Evolutionary conservation across 2,329 filamentous ascomycete genomes (phyloP), one percentile per base, ranked within the genome.

Genomic region (Stenocarpella maydis): DNA sequence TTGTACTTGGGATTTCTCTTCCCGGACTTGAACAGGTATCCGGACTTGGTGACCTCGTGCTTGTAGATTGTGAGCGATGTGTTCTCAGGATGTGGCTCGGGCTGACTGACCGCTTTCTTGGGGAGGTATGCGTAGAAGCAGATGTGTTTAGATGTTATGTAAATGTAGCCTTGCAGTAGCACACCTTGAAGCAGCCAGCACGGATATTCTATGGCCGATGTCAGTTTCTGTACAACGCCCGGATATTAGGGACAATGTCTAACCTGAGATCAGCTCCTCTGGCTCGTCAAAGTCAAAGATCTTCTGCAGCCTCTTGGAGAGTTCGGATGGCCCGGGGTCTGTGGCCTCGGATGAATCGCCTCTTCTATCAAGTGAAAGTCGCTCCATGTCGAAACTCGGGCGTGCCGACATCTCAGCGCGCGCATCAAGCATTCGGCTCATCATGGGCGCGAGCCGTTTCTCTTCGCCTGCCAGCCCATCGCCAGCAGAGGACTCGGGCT

Each of bases 111-210:
- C 64, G 92, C 89, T 85, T 96, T 97, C 84, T 95, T 97, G 8
- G 94, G 94, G n/a, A 98, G 86, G 78, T 98, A 98, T 47, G 96
- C 94, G 78, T 98, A 98, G 79, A 98, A 99, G 81, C 95, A 98
- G 71, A 98, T 92, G 78, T 99, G 96, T 74, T 91, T 92, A 71
- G 92, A 86, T 0, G 96, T 98, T 76, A 99, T 93, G 81, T 98
- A 98, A 87, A 99, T 91, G 78, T 96, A 98, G 7, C 96, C 96
- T 77, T 98, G 94, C 10, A 98, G 86, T 37, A 98, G 84, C 53
- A 97, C 94, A 76, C 92, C 97, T 78, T 98, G 94, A 41, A 98
- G 82, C 47, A 98, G 83, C 90, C 94, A 98, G 81, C 95, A 98
- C 10, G 94, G 92, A 78, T 97, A 98, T 82, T 98, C 95, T 89